Evolutionary conservation across 2,329 filamentous ascomycete genomes (phyloP).

Genomic region (Epichloe elymi): DNA sequence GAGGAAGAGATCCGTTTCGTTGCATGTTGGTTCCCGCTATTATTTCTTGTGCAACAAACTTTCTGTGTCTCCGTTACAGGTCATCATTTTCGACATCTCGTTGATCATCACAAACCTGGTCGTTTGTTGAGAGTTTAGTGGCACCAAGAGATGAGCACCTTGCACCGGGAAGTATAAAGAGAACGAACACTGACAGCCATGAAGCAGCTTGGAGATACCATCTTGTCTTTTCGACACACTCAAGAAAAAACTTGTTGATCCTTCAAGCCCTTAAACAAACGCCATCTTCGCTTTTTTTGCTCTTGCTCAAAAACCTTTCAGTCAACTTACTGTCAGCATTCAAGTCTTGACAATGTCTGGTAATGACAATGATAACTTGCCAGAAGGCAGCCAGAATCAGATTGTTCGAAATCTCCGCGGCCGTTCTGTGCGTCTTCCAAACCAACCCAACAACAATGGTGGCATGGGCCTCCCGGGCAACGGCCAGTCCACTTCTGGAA

Average conservation of each 20-base stretch:
- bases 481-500: background rate
- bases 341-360: background rate
- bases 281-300: background rate
- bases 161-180: background rate
- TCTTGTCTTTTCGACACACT: background rate
- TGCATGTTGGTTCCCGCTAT: background rate
- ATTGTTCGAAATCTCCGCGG: background rate
- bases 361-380: background rate
- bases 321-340: background rate
- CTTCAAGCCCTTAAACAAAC: background rate
- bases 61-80: background rate
- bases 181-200: background rate
- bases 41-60: constrained; percentile 1
- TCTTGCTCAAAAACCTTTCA: background rate
- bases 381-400: background rate
- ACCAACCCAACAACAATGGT: background rate
- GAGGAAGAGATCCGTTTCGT: background rate
- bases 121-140: background rate
- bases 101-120: background rate
- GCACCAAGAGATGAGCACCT: background rate
- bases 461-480: background rate
- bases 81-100: background rate
- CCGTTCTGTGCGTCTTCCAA: background rate
- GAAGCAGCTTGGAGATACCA: background rate
- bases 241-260: background rate